Evolutionary conservation across 2,329 filamentous ascomycete species (phyloP), one percentile per base, ranked within the genome.

Genomic region (Fusarium sp.): DNA sequence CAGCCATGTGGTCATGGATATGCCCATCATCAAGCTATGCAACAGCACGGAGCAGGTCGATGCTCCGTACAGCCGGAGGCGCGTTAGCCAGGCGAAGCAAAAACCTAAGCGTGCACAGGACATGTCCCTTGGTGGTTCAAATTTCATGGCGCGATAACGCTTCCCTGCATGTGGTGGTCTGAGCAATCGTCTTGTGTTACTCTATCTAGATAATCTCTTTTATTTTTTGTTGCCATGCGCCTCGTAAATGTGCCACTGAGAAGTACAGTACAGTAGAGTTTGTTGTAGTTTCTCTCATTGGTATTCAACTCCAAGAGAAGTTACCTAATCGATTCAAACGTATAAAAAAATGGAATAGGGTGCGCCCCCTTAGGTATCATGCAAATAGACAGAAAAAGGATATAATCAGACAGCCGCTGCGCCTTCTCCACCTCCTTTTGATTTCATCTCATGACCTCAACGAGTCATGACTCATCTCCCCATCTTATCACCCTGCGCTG

Each of bases 331-430:
- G 34, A 64, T 63, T 40, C 54, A 60, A 38, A 35, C 31, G 58
- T 24, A 62, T 61, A 62, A 34, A 34, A 65, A 52, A 75, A 71
- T 47, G 31, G 58, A 70, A 62, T 70, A 62, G 72, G 65, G 69
- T 67, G 72, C 69, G 72, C 73, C 72, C 73, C 72, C 50, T 68
- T 69, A 76, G 73, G 73, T 75, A 75, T 75, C 73, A 75, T 75
- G 71, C 71, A 74, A 57, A 63, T 70, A 54, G 62, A 75, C 45
- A 57, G 18, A 34, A 20, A 64, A 62, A 69, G 63, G 63, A 66
- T 68, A 52, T 65, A 70, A 70, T 40, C 62, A 68, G 38, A 40
- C 64, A 69, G 56, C 47, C 67, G 59, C 56, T 64, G 54, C 50
- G 64, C 56, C 37, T 24, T 67, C 50, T 66, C 70, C 72, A 72